Evolutionary conservation across 805 yeast species (phyloP), one percentile per base, ranked within the genome.

Genomic region (Spathaspora passalidarum): DNA sequence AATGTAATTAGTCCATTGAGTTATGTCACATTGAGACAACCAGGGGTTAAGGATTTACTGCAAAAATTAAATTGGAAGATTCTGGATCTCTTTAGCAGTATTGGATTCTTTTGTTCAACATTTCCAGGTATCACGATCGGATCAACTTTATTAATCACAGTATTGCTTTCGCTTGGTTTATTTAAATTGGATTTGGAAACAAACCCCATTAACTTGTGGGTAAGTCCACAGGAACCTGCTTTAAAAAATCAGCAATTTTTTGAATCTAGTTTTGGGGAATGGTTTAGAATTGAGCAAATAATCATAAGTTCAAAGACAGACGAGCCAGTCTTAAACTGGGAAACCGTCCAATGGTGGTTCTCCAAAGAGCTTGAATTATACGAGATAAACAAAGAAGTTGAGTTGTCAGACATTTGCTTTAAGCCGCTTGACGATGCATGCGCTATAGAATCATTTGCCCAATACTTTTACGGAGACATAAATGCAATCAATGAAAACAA

Each of bases 181-280:
- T 54, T 63, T 5, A 62, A 68, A 43, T 71, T 83, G 8, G 63
- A 80, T 38, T 69, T 91, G 21, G 97, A 91, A 59, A 81, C 81
- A 2, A 73, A 87, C 53, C 98, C 99, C 0, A 79, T 86, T 2
- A 81, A 84, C 50, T 68, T 92, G 23, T 92, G 99, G 99, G 98
- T 94, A 0, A 84, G 94, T 53, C 82, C 91, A 2, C 58, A 69
- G 17, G 86, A 94, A 8, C 81, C 79, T 2, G 89, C 90, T 10
- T 83, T 74, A 44, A 67, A 76, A 36, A 84, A 92, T 56, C 82
- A 84, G 56, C 68, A 73, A 45, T 82, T 72, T 54, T 92, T 81
- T 60, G 97, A 94, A 60, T 75, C 76, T 17, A 79, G 81, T 49
- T 92, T 92, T 64, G 97, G 97, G 0, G 96, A 95, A 32, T 92